Evolutionary conservation across 768 basidiomycete species (phyloP).

Genomic region (Austroboletus festivus): DNA sequence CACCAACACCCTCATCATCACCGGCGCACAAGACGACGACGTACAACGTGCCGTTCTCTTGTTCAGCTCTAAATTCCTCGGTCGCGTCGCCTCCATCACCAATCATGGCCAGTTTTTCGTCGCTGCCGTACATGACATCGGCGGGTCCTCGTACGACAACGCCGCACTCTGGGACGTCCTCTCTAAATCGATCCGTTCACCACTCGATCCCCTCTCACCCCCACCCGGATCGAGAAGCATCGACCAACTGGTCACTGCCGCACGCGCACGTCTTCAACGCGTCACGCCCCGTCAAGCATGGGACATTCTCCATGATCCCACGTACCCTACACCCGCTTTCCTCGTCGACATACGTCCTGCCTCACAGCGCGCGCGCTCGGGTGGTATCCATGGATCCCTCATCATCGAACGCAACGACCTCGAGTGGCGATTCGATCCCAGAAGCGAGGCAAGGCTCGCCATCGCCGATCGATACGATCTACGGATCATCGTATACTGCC

Average conservation of each 20-base stretch:
- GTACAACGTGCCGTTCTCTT: constrained; percentile 69
- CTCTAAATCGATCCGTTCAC: constrained; percentile 55
- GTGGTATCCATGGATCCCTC: constrained; percentile 64
- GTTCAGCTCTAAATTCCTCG: constrained; percentile 65
- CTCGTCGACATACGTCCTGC: constrained; percentile 76
- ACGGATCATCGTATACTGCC: constrained; percentile 69
- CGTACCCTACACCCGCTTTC: constrained; percentile 58
- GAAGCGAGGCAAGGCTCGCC: constrained; percentile 51
- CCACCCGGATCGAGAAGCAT: constrained; percentile 66
- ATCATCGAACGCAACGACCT: constrained; percentile 73
- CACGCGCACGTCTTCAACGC: constrained; percentile 44
- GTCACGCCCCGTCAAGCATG: constrained; percentile 42
- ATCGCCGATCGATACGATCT: constrained; percentile 77
- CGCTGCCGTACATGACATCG: constrained; percentile 44
- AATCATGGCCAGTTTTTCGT: constrained; percentile 36
- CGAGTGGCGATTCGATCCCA: constrained; percentile 80
- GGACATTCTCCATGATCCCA: constrained; percentile 52
- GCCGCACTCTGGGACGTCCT: constrained; percentile 68
- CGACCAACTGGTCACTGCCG: constrained; percentile 51
- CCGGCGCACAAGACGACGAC: constrained; percentile 51
- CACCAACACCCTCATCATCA: constrained; percentile 52
- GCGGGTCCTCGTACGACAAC: constrained; percentile 55
- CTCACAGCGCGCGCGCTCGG: constrained; percentile 53
- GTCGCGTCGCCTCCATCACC: constrained; percentile 44
- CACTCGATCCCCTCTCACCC: constrained; percentile 58